These are phyloP conservation scores for Evernia prunastri DNA, from an alignment of 495 filamentous ascomycete species.

Conservation along the genomic window DNA sequence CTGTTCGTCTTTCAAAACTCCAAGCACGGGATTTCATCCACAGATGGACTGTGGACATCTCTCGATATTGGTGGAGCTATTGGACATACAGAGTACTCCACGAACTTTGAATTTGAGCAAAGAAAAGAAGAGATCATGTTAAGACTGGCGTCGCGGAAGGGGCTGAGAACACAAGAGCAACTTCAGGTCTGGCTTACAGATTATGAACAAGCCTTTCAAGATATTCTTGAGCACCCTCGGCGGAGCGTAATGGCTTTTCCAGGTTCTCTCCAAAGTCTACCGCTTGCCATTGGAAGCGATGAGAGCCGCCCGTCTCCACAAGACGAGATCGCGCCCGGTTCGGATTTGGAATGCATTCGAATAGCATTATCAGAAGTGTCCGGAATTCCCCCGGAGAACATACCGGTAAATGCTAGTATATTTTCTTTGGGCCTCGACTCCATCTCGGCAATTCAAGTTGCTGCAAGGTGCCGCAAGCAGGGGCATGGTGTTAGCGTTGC, in stretches of 20 bases:
- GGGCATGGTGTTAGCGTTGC: conserved; percentile 54
- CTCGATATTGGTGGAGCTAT: conserved; percentile 41
- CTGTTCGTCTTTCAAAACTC: conserved; percentile 78
- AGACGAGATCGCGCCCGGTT: not conserved
- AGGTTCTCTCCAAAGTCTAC: conserved; percentile 25
- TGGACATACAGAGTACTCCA: conserved; percentile 58
- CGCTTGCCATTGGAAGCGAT: conserved; percentile 16
- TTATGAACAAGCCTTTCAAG: conserved; percentile 29
- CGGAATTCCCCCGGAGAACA: conserved; percentile 50
- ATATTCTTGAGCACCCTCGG: conserved; percentile 32
- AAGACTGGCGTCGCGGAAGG: conserved; percentile 8
- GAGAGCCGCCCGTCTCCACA: not conserved
- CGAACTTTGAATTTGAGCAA: conserved; percentile 66
- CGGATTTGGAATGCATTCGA: conserved; percentile 47
- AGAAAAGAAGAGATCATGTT: conserved; percentile 28
- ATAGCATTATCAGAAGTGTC: conserved; percentile 59
- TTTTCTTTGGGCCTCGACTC: conserved; percentile 88
- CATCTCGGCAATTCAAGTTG: conserved; percentile 74
- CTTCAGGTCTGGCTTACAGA: conserved; percentile 18
- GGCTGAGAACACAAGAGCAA: not conserved
- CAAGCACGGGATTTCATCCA: conserved; percentile 19
- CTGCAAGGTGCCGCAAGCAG: conserved; percentile 55
- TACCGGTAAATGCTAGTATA: conserved; percentile 59
- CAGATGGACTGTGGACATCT: conserved; percentile 47
- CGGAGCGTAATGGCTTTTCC: conserved; percentile 28